These are phyloP conservation scores for Oryza rufipogon DNA, from an alignment of 176 grass and related monocot genomes.

Conservation along the genomic window DNA sequence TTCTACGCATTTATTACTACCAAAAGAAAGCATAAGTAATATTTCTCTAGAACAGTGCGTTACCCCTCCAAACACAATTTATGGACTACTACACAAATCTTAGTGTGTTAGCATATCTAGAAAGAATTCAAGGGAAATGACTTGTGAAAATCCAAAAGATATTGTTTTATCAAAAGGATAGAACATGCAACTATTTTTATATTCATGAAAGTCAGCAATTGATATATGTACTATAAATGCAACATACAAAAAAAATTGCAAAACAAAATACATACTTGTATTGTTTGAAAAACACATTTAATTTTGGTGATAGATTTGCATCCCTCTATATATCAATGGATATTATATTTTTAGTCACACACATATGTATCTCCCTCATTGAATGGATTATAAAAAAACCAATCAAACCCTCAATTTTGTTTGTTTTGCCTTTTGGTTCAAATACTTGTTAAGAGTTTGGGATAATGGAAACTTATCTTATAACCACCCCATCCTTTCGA, in stretches of 20 bases:
- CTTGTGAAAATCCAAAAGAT: background rate
- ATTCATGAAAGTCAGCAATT: background rate
- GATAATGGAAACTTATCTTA: background rate
- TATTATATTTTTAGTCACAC: background rate
- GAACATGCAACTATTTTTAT: background rate
- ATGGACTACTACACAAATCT: background rate
- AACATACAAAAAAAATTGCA: background rate
- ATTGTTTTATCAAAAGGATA: background rate
- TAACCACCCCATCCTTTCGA: background rate
- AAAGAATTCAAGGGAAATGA: background rate
- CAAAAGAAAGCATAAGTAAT: background rate
- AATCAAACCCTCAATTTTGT: background rate
- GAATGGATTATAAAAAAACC: background rate
- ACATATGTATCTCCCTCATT: background rate
- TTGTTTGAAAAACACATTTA: constrained; percentile 22
- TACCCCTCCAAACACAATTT: background rate
- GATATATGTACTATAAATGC: constrained; percentile 23
- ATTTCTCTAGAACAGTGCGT: background rate
- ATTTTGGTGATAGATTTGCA: constrained; percentile 20
- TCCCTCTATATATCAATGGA: background rate
- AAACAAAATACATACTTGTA: constrained; percentile 7
- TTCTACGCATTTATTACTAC: background rate
- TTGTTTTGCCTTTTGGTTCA: background rate
- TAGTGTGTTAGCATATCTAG: background rate
- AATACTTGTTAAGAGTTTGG: background rate